Evolutionary conservation across 805 yeast species (phyloP).

Genomic region (Kuraishia floccosa): DNA sequence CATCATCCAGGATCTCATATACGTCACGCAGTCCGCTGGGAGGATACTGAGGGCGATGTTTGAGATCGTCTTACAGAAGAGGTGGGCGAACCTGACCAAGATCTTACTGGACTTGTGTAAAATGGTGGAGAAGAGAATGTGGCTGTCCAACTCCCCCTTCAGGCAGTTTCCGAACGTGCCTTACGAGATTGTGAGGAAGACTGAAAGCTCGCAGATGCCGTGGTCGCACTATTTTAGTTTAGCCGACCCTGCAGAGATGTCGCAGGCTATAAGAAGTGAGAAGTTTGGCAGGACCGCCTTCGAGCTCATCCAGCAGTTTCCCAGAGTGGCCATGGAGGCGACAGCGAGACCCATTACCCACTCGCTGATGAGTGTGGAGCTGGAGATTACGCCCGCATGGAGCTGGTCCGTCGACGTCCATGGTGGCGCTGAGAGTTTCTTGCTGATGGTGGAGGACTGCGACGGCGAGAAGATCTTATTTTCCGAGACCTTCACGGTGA

Average conservation of each 20-base stretch:
- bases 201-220: slow-evolving; percentile 75
- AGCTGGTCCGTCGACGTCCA: slow-evolving; percentile 63
- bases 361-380: slow-evolving; percentile 49
- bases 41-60: slow-evolving; percentile 76
- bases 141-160: slow-evolving; percentile 81
- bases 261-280: slow-evolving; percentile 69
- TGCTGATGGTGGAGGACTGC: slow-evolving; percentile 69
- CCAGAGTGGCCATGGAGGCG: slow-evolving; percentile 48
- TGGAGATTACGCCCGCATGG: slow-evolving; percentile 66
- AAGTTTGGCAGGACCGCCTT: slow-evolving; percentile 49
- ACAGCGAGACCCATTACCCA: slow-evolving; percentile 71
- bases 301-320: slow-evolving; percentile 60
- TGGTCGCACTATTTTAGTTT: slow-evolving; percentile 70
- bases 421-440: slow-evolving; percentile 53
- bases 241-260: slow-evolving; percentile 60
- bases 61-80: slow-evolving; percentile 60
- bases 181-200: slow-evolving; percentile 50
- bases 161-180: slow-evolving; percentile 76
- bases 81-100: slow-evolving; percentile 60
- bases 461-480: slow-evolving; percentile 70
- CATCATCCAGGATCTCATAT: slow-evolving; percentile 84
- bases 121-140: slow-evolving; percentile 70
- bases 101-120: slow-evolving; percentile 55
- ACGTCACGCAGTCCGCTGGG: slow-evolving; percentile 87
- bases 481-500: slow-evolving; percentile 41